Evolutionary conservation across 108 stramenopile species (phyloP), one percentile per base, ranked within the genome.

Genomic region (Aurantiochytrium sp.): DNA sequence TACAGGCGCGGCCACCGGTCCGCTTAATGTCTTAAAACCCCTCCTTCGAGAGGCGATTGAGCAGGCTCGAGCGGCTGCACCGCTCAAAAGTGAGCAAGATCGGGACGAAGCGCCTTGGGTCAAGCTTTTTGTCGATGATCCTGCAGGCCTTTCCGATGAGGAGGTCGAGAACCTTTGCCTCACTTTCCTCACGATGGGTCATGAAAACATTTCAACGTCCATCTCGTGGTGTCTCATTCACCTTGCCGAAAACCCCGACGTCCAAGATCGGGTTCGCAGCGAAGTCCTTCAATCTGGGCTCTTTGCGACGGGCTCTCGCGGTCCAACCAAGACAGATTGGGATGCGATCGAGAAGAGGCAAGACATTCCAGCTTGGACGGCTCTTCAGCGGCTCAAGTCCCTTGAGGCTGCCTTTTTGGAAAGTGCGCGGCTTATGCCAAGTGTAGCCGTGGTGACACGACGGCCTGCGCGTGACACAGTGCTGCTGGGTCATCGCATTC

Each of bases 121-220:
- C 25, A 69, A 69, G 64, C 64, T 69, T 18, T 83, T 47, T 47
- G 51, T 83, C 0, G 49, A 53, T 12, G 76, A 83, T 45, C 18
- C 44, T 35, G 25, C 76, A 6, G 18, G 16, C 19, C 51, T 83
- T 2, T 12, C 12, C 23, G 76, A 83, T 23, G 51, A 23, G 0
- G 76, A 83, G 76, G 25, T 83, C 16, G 76, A 83, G 49, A 83
- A 83, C 76, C 76, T 83, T 23, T 83, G 76, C 76, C 28, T 83
- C n/a, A 83, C 76, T 6, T 83, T 83, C 23, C 76, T 83, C 3
- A 83, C 76, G 19, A 83, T 83, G 76, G 76, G 76, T 12, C 76
- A 83, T 45, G 76, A 83, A 23, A 83, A 83, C 51, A 83, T 83
- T 12, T 83, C 76, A 0, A 83, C 49, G n/a, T n/a, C 76, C 45